Evolutionary conservation across 2,329 filamentous ascomycete species (phyloP), one percentile per base, ranked within the genome.

Genomic region (Microdochium trichocladiopsis): DNA sequence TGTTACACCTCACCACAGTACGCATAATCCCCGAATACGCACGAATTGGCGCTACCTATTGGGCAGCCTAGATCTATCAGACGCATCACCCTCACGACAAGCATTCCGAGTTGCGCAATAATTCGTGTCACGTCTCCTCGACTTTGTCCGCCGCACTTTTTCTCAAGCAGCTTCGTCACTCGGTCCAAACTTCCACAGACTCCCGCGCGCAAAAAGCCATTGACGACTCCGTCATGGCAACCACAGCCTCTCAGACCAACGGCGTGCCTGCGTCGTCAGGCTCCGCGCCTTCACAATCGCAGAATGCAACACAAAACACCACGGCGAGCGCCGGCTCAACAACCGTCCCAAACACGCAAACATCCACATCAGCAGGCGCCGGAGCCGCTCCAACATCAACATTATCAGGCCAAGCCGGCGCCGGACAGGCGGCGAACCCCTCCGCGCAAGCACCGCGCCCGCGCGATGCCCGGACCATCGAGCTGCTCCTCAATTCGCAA

Each of bases 391-490:
- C 55, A 48, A 3, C 23, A 25, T n/a, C 23, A 14, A 12, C 18
- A 2, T 24, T 18, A 9, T 23, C 23, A 14, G 21, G 16, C 47
- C 16, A 9, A 43, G 3, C 36, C 43, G 23, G n/a, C 5, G 25
- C 12, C 16, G 16, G 33, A 23, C 10, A 28, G 24, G 41, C 50
- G 41, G 37, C 48, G 52, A 57, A 36, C 47, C 50, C 4, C 52
- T 52, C 14, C 47, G 51, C 33, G 48, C 49, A 73, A 11, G 72
- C 75, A 21, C 75, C 79, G 50, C 82, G 87, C 3, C 89, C 89
- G 1, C 87, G 88, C 70, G 89, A 94, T 68, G 82, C 86, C 16
- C 85, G 88, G 62, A 83, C 90, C 14, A 82, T 94, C 61, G 88
- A 93, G 71, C 82, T 92, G 18, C 80, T 94, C 50, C 83, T 94